Conservation (phyloP, 257 asterid species). For the Nicotiana benthamiana region DNA sequence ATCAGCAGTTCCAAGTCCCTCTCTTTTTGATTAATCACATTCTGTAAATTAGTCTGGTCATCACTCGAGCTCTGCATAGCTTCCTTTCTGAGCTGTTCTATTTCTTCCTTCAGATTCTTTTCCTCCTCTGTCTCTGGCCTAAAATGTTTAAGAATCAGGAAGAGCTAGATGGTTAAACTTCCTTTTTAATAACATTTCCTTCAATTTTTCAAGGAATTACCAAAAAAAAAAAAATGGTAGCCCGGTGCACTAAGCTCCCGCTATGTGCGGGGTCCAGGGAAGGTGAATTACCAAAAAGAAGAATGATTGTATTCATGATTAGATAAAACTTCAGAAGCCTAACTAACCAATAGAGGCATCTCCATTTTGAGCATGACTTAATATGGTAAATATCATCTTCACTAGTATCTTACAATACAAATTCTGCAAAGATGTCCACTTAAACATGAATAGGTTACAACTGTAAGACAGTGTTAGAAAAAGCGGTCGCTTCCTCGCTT, state of each 20-base stretch:
- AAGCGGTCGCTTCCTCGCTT: no score
- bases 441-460: not conserved
- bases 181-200: not conserved
- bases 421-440: not conserved
- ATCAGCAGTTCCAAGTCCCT: slow-evolving; percentile 55
- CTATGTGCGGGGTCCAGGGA: no score
- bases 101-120: slow-evolving; percentile 70
- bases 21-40: slow-evolving; percentile 50
- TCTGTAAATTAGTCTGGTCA: slow-evolving; percentile 31
- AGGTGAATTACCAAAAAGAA: not conserved
- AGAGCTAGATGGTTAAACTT: slow-evolving; percentile 1
- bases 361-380: not conserved
- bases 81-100: slow-evolving; percentile 54
- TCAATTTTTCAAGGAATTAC: not conserved
- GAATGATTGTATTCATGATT: not conserved
- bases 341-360: not conserved
- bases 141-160: slow-evolving; percentile 25
- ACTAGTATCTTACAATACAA: not conserved
- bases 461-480: no score
- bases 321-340: not conserved
- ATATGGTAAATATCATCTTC: not conserved
- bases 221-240: not conserved
- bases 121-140: slow-evolving; percentile 88
- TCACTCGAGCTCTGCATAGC: slow-evolving; percentile 28
- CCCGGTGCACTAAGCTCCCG: no score